phyloP scores from a whole-genome alignment of 75 land plant species.

The Sequoiadendron giganteum region DNA sequence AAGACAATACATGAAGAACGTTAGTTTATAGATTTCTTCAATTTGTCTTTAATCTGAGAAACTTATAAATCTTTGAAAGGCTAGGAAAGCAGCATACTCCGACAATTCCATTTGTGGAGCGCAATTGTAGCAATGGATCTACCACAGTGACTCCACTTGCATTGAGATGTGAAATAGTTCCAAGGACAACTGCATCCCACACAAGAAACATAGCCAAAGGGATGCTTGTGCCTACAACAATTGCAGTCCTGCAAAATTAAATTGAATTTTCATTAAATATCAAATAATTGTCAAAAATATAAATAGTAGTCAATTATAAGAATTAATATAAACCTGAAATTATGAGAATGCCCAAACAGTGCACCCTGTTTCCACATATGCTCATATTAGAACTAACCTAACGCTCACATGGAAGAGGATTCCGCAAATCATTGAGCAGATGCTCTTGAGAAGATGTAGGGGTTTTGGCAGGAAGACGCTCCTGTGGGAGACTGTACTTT shows the following conservation, averaged over 20 bases:
- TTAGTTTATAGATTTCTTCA: not conserved
- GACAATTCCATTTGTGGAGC: conserved; percentile 67
- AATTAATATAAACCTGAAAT: not conserved
- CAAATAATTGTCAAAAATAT: not conserved
- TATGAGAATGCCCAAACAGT: not conserved
- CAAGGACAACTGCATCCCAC: conserved; percentile 95
- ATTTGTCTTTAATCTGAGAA: not conserved
- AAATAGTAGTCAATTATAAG: not conserved
- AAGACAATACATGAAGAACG: conserved; percentile 1
- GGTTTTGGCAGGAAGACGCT: not conserved
- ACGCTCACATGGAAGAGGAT: not conserved
- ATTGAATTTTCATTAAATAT: not conserved
- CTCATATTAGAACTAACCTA: not conserved
- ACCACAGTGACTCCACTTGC: conserved; percentile 16
- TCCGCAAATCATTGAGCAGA: not conserved
- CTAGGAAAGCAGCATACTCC: conserved; percentile 55
- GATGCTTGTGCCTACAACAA: conserved; percentile 83
- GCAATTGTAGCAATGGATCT: conserved; percentile 75
- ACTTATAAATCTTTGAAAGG: not conserved
- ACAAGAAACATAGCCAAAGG: conserved; percentile 87
- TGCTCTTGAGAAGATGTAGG: not conserved
- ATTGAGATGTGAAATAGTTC: conserved; percentile 44
- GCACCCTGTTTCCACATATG: not conserved
- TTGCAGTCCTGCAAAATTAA: conserved; percentile 66
- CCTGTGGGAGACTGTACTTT: not conserved